A percentile compares a stretch with the other conserved stretches of the same genome.
Evolutionary conservation across 2,329 filamentous ascomycete species (phyloP).

Genomic region (Cercospora canescens): DNA sequence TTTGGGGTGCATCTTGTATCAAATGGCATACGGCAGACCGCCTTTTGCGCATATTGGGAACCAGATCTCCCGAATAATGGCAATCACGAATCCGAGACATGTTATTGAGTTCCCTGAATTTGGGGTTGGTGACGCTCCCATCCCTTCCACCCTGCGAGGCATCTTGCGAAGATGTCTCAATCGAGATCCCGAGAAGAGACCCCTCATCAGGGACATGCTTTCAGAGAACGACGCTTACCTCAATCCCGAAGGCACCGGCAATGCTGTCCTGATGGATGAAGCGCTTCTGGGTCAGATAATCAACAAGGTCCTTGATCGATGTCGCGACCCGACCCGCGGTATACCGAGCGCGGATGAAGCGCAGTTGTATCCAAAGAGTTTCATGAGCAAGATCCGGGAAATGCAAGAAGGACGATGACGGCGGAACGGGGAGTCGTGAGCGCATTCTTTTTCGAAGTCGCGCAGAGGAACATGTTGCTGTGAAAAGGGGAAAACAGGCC

Average conservation of each 20-base stretch:
- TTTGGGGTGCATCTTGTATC: conserved; percentile 92
- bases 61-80: conserved; percentile 81
- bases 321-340: conserved; percentile 52
- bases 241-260: conserved; percentile 54
- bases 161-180: conserved; percentile 61
- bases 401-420: conserved; percentile 38
- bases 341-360: conserved; percentile 59
- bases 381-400: conserved; percentile 49
- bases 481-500: not conserved
- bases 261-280: conserved; percentile 53
- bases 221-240: conserved; percentile 58
- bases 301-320: conserved; percentile 60
- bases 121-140: conserved; percentile 63
- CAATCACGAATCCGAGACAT: conserved; percentile 78
- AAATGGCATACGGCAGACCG: conserved; percentile 96
- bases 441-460: conserved; percentile 8
- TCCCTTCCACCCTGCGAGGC: conserved; percentile 57
- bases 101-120: conserved; percentile 69
- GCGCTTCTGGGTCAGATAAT: conserved; percentile 62
- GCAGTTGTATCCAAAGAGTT: conserved; percentile 46
- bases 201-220: conserved; percentile 59
- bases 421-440: not conserved
- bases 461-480: not conserved
- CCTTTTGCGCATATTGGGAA: conserved; percentile 92
- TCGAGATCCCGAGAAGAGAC: conserved; percentile 57